Percentiles rank a stretch among this genome's conserved stretches.
These are phyloP conservation scores for Microsporum ferrugineum DNA, from an alignment of 2,329 filamentous ascomycete genomes.

Conservation along the genomic window DNA sequence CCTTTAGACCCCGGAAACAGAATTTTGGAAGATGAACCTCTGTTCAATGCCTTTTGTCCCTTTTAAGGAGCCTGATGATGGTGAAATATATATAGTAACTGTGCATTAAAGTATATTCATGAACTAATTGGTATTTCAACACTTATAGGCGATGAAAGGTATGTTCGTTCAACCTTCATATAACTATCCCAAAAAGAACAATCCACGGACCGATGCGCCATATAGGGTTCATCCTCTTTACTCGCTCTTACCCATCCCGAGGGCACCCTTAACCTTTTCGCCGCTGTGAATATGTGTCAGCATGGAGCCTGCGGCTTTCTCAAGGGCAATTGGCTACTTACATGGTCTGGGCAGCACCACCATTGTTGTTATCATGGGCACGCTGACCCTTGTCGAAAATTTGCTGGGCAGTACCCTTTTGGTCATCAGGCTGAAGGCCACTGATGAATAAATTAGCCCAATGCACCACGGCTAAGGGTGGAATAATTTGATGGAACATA, in stretches of 20 bases:
- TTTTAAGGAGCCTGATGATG: not conserved
- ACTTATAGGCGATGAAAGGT: not conserved
- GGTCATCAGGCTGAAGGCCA: slow-evolving; percentile 40
- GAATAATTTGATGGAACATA: slow-evolving; percentile 18
- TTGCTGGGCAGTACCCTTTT: slow-evolving; percentile 46
- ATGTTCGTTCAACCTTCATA: not conserved
- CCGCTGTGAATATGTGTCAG: slow-evolving; percentile 19
- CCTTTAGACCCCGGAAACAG: not conserved
- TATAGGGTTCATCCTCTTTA: not conserved
- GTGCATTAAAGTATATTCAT: slow-evolving; percentile 1
- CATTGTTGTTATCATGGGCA: slow-evolving; percentile 33
- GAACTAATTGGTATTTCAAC: not conserved
- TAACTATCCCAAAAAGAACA: not conserved
- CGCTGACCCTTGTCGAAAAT: slow-evolving; percentile 41
- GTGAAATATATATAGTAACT: not conserved
- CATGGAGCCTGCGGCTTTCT: not conserved
- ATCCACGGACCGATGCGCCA: not conserved
- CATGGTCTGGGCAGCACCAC: slow-evolving; percentile 31
- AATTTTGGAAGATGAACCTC: not conserved
- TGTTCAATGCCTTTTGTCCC: not conserved
- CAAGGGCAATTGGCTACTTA: slow-evolving; percentile 20
- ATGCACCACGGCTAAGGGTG: not conserved
- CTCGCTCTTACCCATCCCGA: slow-evolving; percentile 24
- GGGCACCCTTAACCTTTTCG: slow-evolving; percentile 35
- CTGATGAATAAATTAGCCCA: slow-evolving; percentile 17